phyloP scores from a whole-genome alignment of 2,329 filamentous ascomycete genomes.

The Aspergillus alliaceus region DNA sequence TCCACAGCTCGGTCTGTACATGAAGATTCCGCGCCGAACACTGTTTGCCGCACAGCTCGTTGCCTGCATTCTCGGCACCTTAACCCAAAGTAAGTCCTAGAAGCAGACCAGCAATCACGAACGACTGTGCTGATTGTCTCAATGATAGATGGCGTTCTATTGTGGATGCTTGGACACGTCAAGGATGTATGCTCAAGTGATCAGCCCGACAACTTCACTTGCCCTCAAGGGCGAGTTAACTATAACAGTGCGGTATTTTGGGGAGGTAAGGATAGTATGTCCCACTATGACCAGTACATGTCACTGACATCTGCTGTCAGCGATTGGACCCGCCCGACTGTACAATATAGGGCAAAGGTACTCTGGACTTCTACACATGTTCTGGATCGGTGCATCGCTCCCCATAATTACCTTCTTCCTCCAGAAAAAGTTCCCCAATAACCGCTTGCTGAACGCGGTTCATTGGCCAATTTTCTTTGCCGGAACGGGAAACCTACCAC shows the following conservation, averaged over 20 bases:
- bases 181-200: conserved; percentile 39
- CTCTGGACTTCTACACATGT: conserved; percentile 47
- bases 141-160: conserved; percentile 29
- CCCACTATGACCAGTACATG: not conserved
- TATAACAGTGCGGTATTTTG: conserved; percentile 49
- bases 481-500: conserved; percentile 25
- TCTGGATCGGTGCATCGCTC: conserved; percentile 49
- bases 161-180: conserved; percentile 37
- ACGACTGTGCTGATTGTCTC: conserved; percentile 37
- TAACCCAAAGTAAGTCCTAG: conserved; percentile 41
- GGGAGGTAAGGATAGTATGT: conserved; percentile 30
- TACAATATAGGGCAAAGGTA: conserved; percentile 50
- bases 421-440: conserved; percentile 59
- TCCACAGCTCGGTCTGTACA: conserved; percentile 47
- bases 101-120: conserved; percentile 29
- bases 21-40: conserved; percentile 49
- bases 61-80: conserved; percentile 47
- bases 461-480: conserved; percentile 29
- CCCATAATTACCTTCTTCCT: conserved; percentile 51
- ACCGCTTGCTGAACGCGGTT: conserved; percentile 22
- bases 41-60: conserved; percentile 50
- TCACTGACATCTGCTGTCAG: conserved; percentile 3
- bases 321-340: conserved; percentile 49
- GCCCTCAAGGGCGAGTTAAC: conserved; percentile 46
- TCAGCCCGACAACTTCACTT: conserved; percentile 48